These are phyloP conservation scores for Mayamaea pseudoterrestris DNA, from an alignment of 108 stramenopile genomes.

Conservation along the genomic window DNA sequence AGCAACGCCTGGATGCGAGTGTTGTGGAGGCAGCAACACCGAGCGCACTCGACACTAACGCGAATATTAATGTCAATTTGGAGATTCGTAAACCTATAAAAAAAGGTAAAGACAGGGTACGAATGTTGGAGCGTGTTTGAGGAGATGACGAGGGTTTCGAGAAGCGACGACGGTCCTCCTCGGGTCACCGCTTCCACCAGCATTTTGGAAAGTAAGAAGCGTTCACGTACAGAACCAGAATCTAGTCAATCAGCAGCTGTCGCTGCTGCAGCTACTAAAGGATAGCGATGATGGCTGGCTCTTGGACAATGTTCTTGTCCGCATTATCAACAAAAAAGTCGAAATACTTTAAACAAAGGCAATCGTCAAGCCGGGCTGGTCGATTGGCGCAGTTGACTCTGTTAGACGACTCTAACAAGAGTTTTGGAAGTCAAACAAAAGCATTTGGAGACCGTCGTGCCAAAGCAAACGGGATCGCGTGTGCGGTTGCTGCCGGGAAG, in stretches of 20 bases:
- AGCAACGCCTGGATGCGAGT: constrained; percentile 62
- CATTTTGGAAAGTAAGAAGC: not conserved
- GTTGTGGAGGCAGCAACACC: constrained; percentile 37
- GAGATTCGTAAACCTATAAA: constrained; percentile 3
- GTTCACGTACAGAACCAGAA: not conserved
- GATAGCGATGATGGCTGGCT: constrained; percentile 36
- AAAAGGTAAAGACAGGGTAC: not conserved
- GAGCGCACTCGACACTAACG: constrained; percentile 16
- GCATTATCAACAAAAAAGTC: constrained; percentile 67
- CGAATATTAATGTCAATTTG: constrained; percentile 25
- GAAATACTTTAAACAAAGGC: constrained; percentile 74
- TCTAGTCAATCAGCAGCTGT: not conserved
- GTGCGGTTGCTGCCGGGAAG: constrained; percentile 67
- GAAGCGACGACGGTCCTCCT: constrained; percentile 1
- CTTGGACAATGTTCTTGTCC: constrained; percentile 58
- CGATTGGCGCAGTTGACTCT: constrained; percentile 64
- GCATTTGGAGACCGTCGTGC: constrained; percentile 82
- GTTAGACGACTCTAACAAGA: constrained; percentile 47
- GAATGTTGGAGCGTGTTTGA: not conserved
- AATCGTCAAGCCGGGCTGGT: constrained; percentile 48
- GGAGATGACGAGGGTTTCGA: not conserved
- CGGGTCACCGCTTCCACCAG: not conserved
- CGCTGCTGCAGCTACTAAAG: not conserved
- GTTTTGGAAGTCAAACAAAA: constrained; percentile 68
- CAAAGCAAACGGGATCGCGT: constrained; percentile 38